A percentile compares a stretch with the other conserved stretches of the same genome.
Conservation (phyloP, 1,284 basidiomycete genomes). For the Flammula alnicola region DNA sequence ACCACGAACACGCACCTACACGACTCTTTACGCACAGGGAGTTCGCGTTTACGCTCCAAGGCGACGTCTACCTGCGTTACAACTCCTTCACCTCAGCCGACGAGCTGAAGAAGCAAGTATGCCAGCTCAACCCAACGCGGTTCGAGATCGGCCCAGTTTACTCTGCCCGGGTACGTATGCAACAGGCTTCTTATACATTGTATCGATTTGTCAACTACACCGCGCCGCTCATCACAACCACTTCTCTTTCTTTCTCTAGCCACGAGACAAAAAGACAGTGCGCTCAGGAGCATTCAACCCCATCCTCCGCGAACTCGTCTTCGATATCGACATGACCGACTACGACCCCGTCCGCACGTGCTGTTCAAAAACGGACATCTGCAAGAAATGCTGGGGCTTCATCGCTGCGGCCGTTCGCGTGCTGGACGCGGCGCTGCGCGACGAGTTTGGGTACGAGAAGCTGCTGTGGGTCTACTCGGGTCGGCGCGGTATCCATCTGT, state of each 20-base stretch:
- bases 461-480: conserved; percentile 99
- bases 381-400: conserved; percentile 93
- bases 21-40: conserved; percentile 91
- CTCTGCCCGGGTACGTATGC: conserved; percentile 73
- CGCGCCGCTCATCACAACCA: neutral
- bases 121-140: conserved; percentile 83
- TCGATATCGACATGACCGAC: conserved; percentile 99
- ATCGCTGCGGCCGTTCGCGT: conserved; percentile 93
- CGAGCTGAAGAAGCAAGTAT: conserved; percentile 92
- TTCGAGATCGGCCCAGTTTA: conserved; percentile 99
- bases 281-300: conserved; percentile 80
- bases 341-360: conserved; percentile 97
- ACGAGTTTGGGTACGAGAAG: conserved; percentile 84
- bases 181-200: neutral
- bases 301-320: conserved; percentile 90
- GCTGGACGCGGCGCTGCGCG: conserved; percentile 78
- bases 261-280: conserved; percentile 89
- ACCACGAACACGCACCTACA: conserved; percentile 81
- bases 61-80: conserved; percentile 94
- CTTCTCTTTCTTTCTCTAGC: conserved; percentile 53
- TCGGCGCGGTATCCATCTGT: conserved; percentile 96
- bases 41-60: conserved; percentile 94
- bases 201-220: conserved; percentile 4
- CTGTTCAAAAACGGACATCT: conserved; percentile 92
- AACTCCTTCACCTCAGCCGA: conserved; percentile 87